Base-by-base conservation (phyloP, 495 filamentous ascomycete genomes). In the Hypoxylon fragiforme region DNA sequence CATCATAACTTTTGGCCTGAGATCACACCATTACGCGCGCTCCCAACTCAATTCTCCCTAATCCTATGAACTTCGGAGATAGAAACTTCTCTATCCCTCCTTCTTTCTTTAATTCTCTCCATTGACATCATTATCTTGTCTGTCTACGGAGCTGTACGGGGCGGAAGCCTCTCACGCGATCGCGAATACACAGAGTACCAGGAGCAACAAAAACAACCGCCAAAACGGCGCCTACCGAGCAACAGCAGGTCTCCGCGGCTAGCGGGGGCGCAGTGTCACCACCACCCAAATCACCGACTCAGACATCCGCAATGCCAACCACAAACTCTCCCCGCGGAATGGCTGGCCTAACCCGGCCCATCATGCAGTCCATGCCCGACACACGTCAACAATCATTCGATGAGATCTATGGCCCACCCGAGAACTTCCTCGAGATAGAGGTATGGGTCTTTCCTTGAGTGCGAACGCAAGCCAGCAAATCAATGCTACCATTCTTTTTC, bases 341-440 rank as follows among this genome's bases (percentile, higher is more conserved):
- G 73, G 70, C 64, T 43, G 72, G 75, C 50, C 55, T 76, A 38
- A 74, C 75, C 50, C 69, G 76, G 50, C 73, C 77, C 68, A 86
- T 79, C 54, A 85, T 91, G 86, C 85, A 89, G 75, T 85, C 87
- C 50, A 85, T 92, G 75, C 88, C 88, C 11, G 88, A 90, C 71
- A 85, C 85, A 63, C 89, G 92, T 57, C 83, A 87, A 69, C 94
- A 98, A 78, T 91, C 86, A 63, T 98, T 96, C 66, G 94, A 98
- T 75, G 94, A 98, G 81, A 96, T 97, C 69, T 98, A 98, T 71
- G 94, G 92, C 3, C 92, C 92, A 11, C 94, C 95, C 12, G 94
- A 98, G 81, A 98, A 98, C 74, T 96, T 97, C 69, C 81, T 98
- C 30, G 94, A 98, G 76, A 95, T 98, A 37, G 95, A 98, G 75